These are phyloP conservation scores for Cupressus sempervirens DNA, from an alignment of 75 land plant species.

Conservation along the genomic window DNA sequence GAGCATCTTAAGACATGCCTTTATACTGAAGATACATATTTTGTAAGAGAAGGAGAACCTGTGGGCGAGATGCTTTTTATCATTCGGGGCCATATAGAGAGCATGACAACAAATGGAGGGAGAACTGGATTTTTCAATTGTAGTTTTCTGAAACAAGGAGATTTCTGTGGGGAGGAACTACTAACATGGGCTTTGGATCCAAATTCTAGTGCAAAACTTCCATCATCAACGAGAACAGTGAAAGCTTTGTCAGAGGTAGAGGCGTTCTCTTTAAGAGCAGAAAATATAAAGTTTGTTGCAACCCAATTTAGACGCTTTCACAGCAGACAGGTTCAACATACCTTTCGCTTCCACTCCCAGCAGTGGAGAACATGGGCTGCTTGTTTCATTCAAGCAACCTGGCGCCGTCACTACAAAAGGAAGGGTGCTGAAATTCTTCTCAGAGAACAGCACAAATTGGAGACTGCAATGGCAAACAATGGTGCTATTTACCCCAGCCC, in stretches of 20 bases:
- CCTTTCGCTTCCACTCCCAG: constrained; percentile 47
- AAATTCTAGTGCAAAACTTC: constrained; percentile 55
- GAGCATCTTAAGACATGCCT: constrained; percentile 73
- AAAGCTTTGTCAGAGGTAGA: constrained; percentile 63
- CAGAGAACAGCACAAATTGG: constrained; percentile 19
- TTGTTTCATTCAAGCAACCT: constrained; percentile 53
- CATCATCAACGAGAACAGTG: constrained; percentile 76
- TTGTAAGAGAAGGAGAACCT: constrained; percentile 79
- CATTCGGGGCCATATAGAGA: constrained; percentile 76
- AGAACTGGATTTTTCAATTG: constrained; percentile 73
- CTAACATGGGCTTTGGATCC: constrained; percentile 92
- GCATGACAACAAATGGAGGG: constrained; percentile 88
- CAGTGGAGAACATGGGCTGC: constrained; percentile 65
- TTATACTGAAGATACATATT: constrained; percentile 55
- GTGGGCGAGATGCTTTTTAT: constrained; percentile 90
- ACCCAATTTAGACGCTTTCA: constrained; percentile 62
- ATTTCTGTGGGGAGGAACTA: constrained; percentile 85
- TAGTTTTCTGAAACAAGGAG: constrained; percentile 54
- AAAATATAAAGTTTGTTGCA: constrained; percentile 65
- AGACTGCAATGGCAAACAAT: constrained; percentile 5
- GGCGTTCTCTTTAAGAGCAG: constrained; percentile 60
- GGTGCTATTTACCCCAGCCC: constrained; percentile 30
- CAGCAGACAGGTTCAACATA: constrained; percentile 63
- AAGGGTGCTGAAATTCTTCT: constrained; percentile 33
- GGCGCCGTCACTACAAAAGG: constrained; percentile 33